A percentile compares a stretch with the other conserved stretches of the same genome.
Evolutionary conservation across 257 asterid species (phyloP).

Genomic region (Solanum etuberosum): DNA sequence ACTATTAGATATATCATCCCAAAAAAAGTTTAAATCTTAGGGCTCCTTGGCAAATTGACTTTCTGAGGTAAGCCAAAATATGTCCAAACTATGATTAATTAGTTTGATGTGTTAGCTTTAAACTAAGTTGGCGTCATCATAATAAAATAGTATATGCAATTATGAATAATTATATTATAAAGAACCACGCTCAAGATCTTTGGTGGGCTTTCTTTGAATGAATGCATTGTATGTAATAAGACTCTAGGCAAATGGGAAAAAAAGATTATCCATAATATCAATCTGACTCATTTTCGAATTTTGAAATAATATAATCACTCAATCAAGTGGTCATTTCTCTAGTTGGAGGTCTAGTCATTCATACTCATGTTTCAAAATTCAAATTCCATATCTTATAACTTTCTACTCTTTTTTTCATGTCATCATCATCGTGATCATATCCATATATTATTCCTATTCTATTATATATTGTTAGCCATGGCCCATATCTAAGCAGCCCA

Average conservation of each 20-base stretch:
- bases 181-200: slow-evolving; percentile 6
- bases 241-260: background rate
- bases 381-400: background rate
- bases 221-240: background rate
- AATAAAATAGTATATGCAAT: background rate
- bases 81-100: background rate
- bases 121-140: background rate
- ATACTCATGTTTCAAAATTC: background rate
- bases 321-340: slow-evolving; percentile 1
- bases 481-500: background rate
- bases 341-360: slow-evolving; percentile 30
- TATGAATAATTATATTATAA: background rate
- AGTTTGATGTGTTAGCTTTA: background rate
- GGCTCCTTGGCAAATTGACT: background rate
- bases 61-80: background rate
- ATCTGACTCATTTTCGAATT: background rate
- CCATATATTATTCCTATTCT: background rate
- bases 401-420: background rate
- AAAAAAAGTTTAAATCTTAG: background rate
- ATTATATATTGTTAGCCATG: background rate
- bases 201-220: slow-evolving; percentile 2
- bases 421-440: slow-evolving; percentile 4
- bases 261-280: background rate
- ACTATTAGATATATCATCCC: background rate
- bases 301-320: background rate